Conservation (phyloP, 768 basidiomycete species). For the Tricholoma flavovirens region DNA sequence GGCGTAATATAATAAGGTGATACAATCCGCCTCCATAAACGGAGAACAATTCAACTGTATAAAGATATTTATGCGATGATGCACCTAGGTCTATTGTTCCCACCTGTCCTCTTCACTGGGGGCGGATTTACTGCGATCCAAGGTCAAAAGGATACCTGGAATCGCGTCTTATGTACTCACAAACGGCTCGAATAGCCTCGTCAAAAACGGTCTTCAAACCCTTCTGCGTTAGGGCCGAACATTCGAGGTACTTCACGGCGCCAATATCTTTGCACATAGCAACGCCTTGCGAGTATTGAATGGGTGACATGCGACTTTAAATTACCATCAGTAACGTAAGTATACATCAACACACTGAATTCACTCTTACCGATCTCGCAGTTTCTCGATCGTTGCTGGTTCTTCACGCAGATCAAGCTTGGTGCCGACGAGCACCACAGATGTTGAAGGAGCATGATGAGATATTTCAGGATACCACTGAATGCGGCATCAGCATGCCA, state of each 20-base stretch:
- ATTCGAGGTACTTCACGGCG: slow-evolving; percentile 94
- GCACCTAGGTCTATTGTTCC: slow-evolving; percentile 44
- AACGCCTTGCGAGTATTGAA: slow-evolving; percentile 87
- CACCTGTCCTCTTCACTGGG: slow-evolving; percentile 42
- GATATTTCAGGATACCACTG: slow-evolving; percentile 97
- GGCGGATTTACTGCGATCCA: slow-evolving; percentile 64
- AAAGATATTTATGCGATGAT: slow-evolving; percentile 60
- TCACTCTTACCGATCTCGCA: slow-evolving; percentile 71
- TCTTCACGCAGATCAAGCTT: slow-evolving; percentile 98
- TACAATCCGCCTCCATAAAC: slow-evolving; percentile 25
- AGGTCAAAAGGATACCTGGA: neutral
- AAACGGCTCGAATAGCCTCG: slow-evolving; percentile 94
- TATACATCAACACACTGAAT: neutral
- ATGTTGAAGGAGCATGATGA: slow-evolving; percentile 93
- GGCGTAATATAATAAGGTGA: slow-evolving; percentile 45
- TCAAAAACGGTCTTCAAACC: slow-evolving; percentile 99
- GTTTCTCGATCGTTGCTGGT: slow-evolving; percentile 83
- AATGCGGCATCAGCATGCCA: slow-evolving; percentile 9
- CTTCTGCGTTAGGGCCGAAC: slow-evolving; percentile 95
- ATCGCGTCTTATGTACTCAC: slow-evolving; percentile 44
- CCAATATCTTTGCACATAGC: slow-evolving; percentile 91
- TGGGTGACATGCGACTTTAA: slow-evolving; percentile 85
- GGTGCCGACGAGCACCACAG: slow-evolving; percentile 91
- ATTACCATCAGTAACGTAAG: slow-evolving; percentile 1
- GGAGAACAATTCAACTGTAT: slow-evolving; percentile 15